A percentile compares a stretch with the other conserved stretches of the same genome.
Conservation (phyloP, 2,329 filamentous ascomycete species). For the Exophiala sp. region DNA sequence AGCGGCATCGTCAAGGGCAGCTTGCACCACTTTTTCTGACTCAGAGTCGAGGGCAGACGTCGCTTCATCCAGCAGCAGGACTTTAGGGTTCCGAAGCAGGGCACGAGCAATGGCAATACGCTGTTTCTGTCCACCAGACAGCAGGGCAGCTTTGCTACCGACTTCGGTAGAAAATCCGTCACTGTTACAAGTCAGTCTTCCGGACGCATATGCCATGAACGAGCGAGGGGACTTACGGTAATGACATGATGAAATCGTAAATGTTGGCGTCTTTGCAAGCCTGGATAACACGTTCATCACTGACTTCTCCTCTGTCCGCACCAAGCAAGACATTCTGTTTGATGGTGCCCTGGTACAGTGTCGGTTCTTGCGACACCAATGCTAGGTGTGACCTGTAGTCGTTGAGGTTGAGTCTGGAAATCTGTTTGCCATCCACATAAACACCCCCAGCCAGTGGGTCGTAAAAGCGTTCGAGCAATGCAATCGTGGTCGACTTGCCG, state of each 20-base stretch:
- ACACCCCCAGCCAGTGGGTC: conserved; percentile 76
- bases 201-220: conserved; percentile 20
- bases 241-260: conserved; percentile 80
- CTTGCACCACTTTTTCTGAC: conserved; percentile 54
- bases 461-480: conserved; percentile 88
- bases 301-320: conserved; percentile 58
- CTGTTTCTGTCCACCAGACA: conserved; percentile 91
- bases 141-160: conserved; percentile 75
- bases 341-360: conserved; percentile 87
- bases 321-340: conserved; percentile 85
- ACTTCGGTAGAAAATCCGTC: conserved; percentile 82
- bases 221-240: conserved; percentile 50
- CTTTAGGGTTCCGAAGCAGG: conserved; percentile 80
- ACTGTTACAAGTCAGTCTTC: conserved; percentile 31
- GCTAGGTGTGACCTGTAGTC: conserved; percentile 78
- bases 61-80: conserved; percentile 77
- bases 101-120: conserved; percentile 89
- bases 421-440: conserved; percentile 75
- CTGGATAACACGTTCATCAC: conserved; percentile 65
- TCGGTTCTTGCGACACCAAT: conserved; percentile 90
- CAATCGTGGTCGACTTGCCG: conserved; percentile 90
- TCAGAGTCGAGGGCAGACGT: conserved; percentile 49
- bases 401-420: conserved; percentile 73
- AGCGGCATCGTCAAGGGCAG: conserved; percentile 71
- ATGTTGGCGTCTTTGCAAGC: conserved; percentile 89